Percentiles rank a stretch among this genome's conserved stretches.
These are phyloP conservation scores for Phytophthora hibernalis DNA, from an alignment of 352 stramenopile genomes.

Conservation along the genomic window DNA sequence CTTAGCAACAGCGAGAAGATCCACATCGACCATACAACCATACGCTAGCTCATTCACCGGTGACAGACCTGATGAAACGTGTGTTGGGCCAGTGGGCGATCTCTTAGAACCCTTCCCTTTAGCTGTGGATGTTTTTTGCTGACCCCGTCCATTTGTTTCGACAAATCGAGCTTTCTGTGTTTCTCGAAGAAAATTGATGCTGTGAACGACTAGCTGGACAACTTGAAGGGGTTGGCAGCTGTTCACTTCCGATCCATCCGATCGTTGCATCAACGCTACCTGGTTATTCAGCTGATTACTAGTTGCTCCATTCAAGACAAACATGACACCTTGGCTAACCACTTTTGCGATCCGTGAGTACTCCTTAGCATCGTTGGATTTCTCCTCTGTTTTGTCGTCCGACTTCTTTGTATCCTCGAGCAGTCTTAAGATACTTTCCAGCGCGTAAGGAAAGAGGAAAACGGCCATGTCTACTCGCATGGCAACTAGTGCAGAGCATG, in stretches of 20 bases:
- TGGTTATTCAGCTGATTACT: background rate
- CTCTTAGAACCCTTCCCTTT: conserved; percentile 31
- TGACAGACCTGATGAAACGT: background rate
- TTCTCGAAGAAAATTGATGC: conserved; percentile 83
- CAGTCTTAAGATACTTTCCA: conserved; percentile 50
- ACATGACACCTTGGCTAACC: conserved; percentile 52
- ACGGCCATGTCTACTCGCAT: conserved; percentile 67
- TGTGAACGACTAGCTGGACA: conserved; percentile 80
- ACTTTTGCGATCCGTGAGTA: conserved; percentile 24
- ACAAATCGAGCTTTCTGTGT: conserved; percentile 79
- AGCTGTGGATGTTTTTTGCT: conserved; percentile 5
- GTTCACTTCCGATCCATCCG: background rate
- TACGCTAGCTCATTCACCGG: conserved; percentile 51
- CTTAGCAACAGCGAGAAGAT: conserved; percentile 69
- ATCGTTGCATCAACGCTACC: background rate
- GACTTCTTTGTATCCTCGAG: conserved; percentile 7
- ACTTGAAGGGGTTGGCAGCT: conserved; percentile 45
- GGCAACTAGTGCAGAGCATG: conserved; percentile 48
- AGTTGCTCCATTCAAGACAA: conserved; percentile 41
- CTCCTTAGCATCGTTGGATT: conserved; percentile 1
- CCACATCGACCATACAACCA: conserved; percentile 63
- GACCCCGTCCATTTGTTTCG: conserved; percentile 54
- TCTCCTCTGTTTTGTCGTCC: background rate
- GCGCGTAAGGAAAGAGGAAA: conserved; percentile 79
- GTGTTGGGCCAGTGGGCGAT: conserved; percentile 2